Evolutionary conservation across 176 grass and related monocot species (phyloP).

Genomic region (Raddia distichophylla): DNA sequence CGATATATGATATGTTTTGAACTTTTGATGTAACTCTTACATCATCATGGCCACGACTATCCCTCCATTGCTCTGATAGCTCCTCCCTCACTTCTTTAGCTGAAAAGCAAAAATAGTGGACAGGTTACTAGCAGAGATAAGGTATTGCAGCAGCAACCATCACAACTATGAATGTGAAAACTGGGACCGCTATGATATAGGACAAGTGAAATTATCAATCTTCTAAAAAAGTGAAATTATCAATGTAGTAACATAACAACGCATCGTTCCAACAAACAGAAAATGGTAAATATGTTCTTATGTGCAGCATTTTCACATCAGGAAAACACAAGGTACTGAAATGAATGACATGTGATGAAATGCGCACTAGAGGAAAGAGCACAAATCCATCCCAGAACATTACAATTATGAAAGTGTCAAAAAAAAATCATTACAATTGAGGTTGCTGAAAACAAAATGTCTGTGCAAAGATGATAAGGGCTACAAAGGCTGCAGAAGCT

Average conservation of each 20-base stretch:
- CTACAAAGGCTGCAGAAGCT: background rate
- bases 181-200: background rate
- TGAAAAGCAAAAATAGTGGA: background rate
- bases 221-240: background rate
- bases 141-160: background rate
- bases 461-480: background rate
- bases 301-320: background rate
- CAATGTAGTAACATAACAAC: background rate
- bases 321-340: background rate
- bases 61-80: conserved; percentile 43
- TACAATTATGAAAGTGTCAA: too few relatives aligned
- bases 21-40: conserved; percentile 11
- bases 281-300: background rate
- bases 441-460: background rate
- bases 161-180: background rate
- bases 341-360: background rate
- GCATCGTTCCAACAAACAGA: background rate
- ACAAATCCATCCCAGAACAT: background rate
- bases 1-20: background rate
- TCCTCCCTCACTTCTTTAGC: conserved; percentile 55
- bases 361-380: background rate
- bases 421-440: too few relatives aligned
- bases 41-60: conserved; percentile 45
- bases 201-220: background rate
- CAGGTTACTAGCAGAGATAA: background rate